Evolutionary conservation across 2,329 filamentous ascomycete species (phyloP).

Genomic region (Sporothrix mexicana): DNA sequence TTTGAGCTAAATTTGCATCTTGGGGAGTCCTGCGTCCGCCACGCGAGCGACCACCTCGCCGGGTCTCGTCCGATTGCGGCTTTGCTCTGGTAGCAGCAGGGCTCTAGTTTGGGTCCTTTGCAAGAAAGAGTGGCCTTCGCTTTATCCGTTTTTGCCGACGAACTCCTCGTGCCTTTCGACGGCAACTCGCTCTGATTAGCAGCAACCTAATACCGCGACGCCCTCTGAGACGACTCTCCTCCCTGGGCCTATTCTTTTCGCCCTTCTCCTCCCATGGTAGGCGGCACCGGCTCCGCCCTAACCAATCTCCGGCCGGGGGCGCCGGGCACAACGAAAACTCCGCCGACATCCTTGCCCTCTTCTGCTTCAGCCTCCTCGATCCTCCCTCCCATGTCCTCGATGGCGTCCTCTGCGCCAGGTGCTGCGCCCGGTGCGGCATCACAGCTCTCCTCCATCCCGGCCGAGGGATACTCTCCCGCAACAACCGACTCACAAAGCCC

Average conservation of each 20-base stretch:
- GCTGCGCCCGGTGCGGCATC: neutral
- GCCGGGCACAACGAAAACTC: constrained; percentile 3
- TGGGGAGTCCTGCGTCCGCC: neutral
- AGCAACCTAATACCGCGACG: neutral
- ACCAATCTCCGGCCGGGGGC: constrained; percentile 32
- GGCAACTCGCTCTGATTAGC: neutral
- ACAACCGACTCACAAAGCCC: constrained; percentile 30
- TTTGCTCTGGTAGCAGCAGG: neutral
- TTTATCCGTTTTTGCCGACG: constrained; percentile 19
- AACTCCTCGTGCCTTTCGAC: neutral
- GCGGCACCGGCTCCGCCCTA: constrained; percentile 31
- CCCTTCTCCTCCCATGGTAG: constrained; percentile 18
- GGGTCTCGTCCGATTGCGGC: neutral
- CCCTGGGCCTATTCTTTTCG: neutral
- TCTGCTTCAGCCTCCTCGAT: constrained; percentile 10
- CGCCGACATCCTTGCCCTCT: neutral
- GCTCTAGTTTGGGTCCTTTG: too few species aligned
- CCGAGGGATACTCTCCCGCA: constrained; percentile 28
- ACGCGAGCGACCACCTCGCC: constrained; percentile 5
- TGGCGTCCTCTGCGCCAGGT: neutral
- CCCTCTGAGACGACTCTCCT: neutral
- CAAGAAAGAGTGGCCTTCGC: neutral
- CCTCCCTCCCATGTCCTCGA: constrained; percentile 6
- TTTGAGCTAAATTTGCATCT: constrained; percentile 16
- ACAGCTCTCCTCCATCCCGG: neutral